Percentiles rank a stretch among this genome's conserved stretches.
Conservation (phyloP, 192 early-diverging fungal species). For the Coemansia sp. region DNA sequence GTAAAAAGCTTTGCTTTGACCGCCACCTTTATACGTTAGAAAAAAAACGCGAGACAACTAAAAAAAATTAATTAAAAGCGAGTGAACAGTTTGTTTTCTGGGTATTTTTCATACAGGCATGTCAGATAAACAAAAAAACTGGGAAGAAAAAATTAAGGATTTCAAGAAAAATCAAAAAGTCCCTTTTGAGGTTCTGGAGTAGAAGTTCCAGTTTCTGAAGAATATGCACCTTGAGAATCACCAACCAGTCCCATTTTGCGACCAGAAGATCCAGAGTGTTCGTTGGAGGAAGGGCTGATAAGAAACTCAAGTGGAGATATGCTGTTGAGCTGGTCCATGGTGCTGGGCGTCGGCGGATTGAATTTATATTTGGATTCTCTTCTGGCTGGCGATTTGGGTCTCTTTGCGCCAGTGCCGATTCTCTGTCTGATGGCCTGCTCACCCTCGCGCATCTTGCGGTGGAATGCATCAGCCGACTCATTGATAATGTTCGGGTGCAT, state of each 20-base stretch:
- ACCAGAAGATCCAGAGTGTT: background rate
- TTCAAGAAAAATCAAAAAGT: slow-evolving; percentile 3
- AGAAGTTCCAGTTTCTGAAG: background rate
- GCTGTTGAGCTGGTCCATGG: slow-evolving; percentile 50
- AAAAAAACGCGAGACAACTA: too few species aligned
- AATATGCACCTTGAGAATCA: too few species aligned
- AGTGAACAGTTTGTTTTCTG: too few species aligned
- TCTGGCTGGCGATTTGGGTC: background rate
- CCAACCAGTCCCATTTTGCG: background rate
- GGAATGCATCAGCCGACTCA: slow-evolving; percentile 32
- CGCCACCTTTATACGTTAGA: too few species aligned
- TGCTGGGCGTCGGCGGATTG: slow-evolving; percentile 53
- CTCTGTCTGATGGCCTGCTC: slow-evolving; percentile 45
- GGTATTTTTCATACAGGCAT: background rate
- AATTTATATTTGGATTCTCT: slow-evolving; percentile 38
- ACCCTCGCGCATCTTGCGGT: slow-evolving; percentile 36
- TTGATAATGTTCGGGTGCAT: slow-evolving; percentile 31
- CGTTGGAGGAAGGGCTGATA: background rate
- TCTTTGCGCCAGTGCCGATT: slow-evolving; percentile 6
- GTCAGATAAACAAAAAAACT: background rate
- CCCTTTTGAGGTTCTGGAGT: slow-evolving; percentile 2
- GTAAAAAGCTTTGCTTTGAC: too few species aligned
- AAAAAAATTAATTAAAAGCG: too few species aligned
- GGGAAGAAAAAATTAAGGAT: background rate
- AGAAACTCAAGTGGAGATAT: slow-evolving; percentile 57